phyloP scores from a whole-genome alignment of 768 basidiomycete species.

The Xerocomellus amylosporus region DNA sequence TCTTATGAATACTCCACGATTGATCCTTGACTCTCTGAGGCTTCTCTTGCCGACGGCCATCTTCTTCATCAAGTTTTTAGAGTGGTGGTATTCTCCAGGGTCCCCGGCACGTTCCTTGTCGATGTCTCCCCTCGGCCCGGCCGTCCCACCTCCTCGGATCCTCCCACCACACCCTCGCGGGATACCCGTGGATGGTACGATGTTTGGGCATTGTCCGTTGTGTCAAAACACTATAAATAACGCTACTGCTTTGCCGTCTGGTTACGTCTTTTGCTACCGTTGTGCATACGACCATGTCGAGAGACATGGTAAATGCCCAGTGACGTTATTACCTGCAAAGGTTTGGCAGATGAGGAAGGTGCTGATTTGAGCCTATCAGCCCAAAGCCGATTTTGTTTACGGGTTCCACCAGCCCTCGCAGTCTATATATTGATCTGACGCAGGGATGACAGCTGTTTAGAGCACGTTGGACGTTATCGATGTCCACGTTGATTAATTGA shows the following conservation, averaged over 20 bases:
- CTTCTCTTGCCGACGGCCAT: conserved; percentile 83
- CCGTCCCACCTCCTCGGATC: conserved; percentile 74
- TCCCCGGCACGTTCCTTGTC: conserved; percentile 79
- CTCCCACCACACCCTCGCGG: conserved; percentile 73
- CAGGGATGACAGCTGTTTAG: neutral
- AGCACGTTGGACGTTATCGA: conserved; percentile 4
- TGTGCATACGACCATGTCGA: conserved; percentile 85
- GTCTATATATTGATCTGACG: conserved; percentile 7
- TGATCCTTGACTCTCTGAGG: conserved; percentile 74
- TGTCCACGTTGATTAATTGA: conserved; percentile 5
- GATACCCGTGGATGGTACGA: conserved; percentile 55
- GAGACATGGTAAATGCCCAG: conserved; percentile 76
- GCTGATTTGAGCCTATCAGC: conserved; percentile 54
- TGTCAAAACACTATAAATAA: conserved; percentile 74
- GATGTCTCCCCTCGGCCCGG: conserved; percentile 58
- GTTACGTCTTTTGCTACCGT: conserved; percentile 93
- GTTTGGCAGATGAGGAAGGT: conserved; percentile 88
- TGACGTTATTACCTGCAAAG: conserved; percentile 73
- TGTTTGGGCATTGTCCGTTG: conserved; percentile 83
- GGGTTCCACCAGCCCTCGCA: conserved; percentile 1
- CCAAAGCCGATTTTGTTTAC: neutral
- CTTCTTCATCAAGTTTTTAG: conserved; percentile 93
- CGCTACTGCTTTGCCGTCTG: conserved; percentile 86
- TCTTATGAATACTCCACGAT: conserved; percentile 52
- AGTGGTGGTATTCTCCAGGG: conserved; percentile 98